These are phyloP conservation scores for Ampelocalamus luodianensis DNA, from an alignment of 176 grass and related monocot genomes.

Conservation along the genomic window DNA sequence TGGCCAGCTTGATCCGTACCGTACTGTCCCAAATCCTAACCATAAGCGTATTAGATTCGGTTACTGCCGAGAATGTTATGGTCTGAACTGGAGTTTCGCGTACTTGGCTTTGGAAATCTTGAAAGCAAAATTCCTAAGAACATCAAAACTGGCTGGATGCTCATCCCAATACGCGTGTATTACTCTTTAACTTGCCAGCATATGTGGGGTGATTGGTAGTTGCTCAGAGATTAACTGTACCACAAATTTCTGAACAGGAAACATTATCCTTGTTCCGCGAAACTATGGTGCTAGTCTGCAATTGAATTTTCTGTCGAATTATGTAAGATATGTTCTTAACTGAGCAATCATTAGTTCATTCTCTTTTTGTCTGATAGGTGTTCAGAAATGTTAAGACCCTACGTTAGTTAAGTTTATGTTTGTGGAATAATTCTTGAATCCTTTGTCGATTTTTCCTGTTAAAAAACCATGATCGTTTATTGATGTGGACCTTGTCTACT, in stretches of 20 bases:
- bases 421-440: neutral
- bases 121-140: neutral
- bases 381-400: neutral
- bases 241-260: neutral
- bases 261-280: neutral
- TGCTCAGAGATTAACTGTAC: neutral
- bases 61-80: neutral
- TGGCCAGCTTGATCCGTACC: neutral
- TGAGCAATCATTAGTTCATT: neutral
- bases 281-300: neutral
- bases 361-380: neutral
- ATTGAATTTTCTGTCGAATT: neutral
- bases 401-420: neutral
- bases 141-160: neutral
- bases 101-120: conserved; percentile 2
- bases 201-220: neutral
- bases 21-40: neutral
- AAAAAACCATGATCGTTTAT: neutral
- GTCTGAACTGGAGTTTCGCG: neutral
- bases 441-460: neutral
- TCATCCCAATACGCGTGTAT: neutral
- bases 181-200: neutral
- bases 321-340: neutral
- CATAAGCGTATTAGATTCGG: neutral
- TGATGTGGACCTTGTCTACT: neutral